Percentiles rank a stretch among this genome's conserved stretches.
phyloP scores from a whole-genome alignment of 2,329 filamentous ascomycete species.

The Fusarium tjaetaba region DNA sequence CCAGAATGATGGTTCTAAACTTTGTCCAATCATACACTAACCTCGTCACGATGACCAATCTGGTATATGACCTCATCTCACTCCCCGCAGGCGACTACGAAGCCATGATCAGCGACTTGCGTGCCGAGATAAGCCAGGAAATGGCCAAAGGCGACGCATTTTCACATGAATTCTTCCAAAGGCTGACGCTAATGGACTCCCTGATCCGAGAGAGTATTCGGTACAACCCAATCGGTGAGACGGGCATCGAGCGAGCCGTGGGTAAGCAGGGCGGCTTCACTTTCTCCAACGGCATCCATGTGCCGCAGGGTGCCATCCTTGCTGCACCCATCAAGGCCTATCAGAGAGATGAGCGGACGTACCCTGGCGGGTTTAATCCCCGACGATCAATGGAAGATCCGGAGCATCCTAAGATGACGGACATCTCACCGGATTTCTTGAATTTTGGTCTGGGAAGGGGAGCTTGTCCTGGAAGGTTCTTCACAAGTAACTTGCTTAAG shows the following conservation, averaged over 20 bases:
- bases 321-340: slow-evolving; percentile 32
- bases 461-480: slow-evolving; percentile 22
- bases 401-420: slow-evolving; percentile 20
- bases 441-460: slow-evolving; percentile 21
- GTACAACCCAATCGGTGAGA: slow-evolving; percentile 30
- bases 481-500: slow-evolving; percentile 23
- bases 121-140: slow-evolving; percentile 10
- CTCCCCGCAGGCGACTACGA: slow-evolving; percentile 13
- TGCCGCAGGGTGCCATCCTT: slow-evolving; percentile 25
- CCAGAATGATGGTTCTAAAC: slow-evolving; percentile 29
- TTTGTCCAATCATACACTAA: slow-evolving; percentile 29
- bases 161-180: slow-evolving; percentile 21
- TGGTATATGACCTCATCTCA: slow-evolving; percentile 28
- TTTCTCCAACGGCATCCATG: slow-evolving; percentile 30
- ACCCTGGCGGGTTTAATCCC: slow-evolving; percentile 24
- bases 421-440: slow-evolving; percentile 19
- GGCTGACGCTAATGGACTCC: slow-evolving; percentile 19
- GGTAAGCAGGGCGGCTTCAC: slow-evolving; percentile 24
- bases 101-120: slow-evolving; percentile 9
- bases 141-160: slow-evolving; percentile 18
- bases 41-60: slow-evolving; percentile 25
- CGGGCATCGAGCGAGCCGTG: slow-evolving; percentile 25
- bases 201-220: slow-evolving; percentile 25
- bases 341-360: slow-evolving; percentile 16
- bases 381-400: slow-evolving; percentile 19